These are phyloP conservation scores for Parachlorella kessleri DNA, from an alignment of 139 green algal species.

Conservation along the genomic window DNA sequence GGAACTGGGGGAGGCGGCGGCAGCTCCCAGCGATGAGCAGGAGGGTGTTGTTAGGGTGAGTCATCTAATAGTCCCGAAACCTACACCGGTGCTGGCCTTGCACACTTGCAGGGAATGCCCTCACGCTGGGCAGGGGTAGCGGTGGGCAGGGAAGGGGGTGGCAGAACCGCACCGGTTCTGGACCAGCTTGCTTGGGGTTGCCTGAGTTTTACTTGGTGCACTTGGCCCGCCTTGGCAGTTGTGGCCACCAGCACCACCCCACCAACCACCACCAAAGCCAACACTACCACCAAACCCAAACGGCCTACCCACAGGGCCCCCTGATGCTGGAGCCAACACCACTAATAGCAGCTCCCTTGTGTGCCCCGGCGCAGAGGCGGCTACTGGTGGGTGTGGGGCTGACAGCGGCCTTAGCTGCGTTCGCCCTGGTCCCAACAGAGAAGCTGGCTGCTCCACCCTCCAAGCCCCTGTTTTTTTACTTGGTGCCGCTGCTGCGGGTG, in stretches of 20 bases:
- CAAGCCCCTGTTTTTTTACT: constrained; percentile 79
- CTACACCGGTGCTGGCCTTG: too few species aligned
- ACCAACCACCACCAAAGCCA: too few species aligned
- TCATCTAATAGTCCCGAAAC: too few species aligned
- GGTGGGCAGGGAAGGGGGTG: neutral
- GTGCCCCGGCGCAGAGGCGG: constrained; percentile 30
- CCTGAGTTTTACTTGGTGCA: neutral
- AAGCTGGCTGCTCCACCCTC: constrained; percentile 52
- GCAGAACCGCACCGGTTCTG: neutral
- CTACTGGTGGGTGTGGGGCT: constrained; percentile 52
- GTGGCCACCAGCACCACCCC: too few species aligned
- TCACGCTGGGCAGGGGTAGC: too few species aligned
- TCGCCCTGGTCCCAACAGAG: constrained; percentile 75
- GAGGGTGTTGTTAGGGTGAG: constrained; percentile 34
- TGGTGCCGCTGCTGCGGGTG: constrained; percentile 65
- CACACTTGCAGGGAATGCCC: too few species aligned
- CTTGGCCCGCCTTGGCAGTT: too few species aligned
- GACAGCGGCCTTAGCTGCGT: constrained; percentile 41
- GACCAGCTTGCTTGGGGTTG: neutral
- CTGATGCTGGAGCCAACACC: too few species aligned
- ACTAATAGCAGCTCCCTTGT: too few species aligned
- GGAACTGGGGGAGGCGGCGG: constrained; percentile 33
- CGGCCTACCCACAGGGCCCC: too few species aligned
- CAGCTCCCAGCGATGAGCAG: constrained; percentile 15
- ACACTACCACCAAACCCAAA: too few species aligned